Evolutionary conservation across 2,329 filamentous ascomycete species (phyloP).

Genomic region (Xylariales sp.): DNA sequence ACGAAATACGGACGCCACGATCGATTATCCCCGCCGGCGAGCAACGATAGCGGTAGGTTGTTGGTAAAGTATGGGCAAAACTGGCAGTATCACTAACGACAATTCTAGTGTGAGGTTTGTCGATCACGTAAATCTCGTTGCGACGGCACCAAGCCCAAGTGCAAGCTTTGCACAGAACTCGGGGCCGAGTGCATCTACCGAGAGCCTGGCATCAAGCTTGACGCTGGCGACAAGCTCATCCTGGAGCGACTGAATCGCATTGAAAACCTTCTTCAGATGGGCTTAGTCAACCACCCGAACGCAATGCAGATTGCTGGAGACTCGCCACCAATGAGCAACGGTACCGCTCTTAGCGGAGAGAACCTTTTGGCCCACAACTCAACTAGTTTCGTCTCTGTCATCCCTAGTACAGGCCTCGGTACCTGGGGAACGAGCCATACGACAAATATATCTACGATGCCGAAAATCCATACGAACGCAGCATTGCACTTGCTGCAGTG

Average conservation of each 20-base stretch:
- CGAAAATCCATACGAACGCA: slow-evolving; percentile 77
- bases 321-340: slow-evolving; percentile 61
- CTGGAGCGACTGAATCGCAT: slow-evolving; percentile 73
- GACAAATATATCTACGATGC: slow-evolving; percentile 69
- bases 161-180: slow-evolving; percentile 76
- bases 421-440: slow-evolving; percentile 62
- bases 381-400: slow-evolving; percentile 46
- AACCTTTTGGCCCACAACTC: slow-evolving; percentile 44
- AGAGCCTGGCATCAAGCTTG: slow-evolving; percentile 81
- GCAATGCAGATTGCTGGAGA: slow-evolving; percentile 54
- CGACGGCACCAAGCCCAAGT: slow-evolving; percentile 76
- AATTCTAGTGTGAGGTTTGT: slow-evolving; percentile 69
- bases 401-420: slow-evolving; percentile 62
- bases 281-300: slow-evolving; percentile 47
- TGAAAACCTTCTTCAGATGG: slow-evolving; percentile 72
- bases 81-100: slow-evolving; percentile 13
- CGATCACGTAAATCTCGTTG: slow-evolving; percentile 76
- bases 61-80: slow-evolving; percentile 9
- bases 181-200: slow-evolving; percentile 81
- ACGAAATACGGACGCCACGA: slow-evolving; percentile 55
- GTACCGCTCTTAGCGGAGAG: slow-evolving; percentile 56
- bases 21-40: slow-evolving; percentile 60
- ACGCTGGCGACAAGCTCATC: slow-evolving; percentile 82
- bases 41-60: slow-evolving; percentile 61
- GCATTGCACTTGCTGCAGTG: slow-evolving; percentile 74